phyloP scores from a whole-genome alignment of 2,329 filamentous ascomycete genomes.

The Aspergillus bombycis region DNA sequence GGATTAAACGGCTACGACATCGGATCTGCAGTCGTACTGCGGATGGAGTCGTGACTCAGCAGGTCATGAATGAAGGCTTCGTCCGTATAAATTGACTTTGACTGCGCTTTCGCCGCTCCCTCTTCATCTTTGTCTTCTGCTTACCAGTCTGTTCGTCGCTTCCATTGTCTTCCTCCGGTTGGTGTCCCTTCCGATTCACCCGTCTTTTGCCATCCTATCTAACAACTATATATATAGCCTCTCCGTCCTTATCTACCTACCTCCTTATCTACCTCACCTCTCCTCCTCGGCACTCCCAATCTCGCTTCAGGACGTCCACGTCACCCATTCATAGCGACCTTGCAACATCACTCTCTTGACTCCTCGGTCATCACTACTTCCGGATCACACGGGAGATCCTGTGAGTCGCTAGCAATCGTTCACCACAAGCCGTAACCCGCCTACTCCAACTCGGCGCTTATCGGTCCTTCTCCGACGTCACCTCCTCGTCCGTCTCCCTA shows the following conservation, averaged over 20 bases:
- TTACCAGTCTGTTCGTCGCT: background rate
- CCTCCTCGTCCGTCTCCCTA: conserved; percentile 10
- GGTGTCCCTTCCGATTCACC: conserved; percentile 8
- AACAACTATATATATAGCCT: conserved; percentile 11
- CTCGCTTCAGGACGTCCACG: background rate
- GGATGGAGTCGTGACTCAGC: conserved; percentile 20
- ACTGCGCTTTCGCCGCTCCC: conserved; percentile 21
- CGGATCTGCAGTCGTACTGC: conserved; percentile 15
- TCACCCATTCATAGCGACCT: background rate
- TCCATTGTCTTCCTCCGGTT: conserved; percentile 12
- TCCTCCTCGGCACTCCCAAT: background rate
- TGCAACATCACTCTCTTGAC: background rate
- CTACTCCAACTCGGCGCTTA: conserved; percentile 11
- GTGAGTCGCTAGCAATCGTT: conserved; percentile 3
- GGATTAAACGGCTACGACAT: conserved; percentile 13
- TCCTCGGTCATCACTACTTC: background rate
- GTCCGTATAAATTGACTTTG: conserved; percentile 29
- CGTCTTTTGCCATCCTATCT: background rate
- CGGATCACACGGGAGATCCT: background rate
- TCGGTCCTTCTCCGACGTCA: conserved; percentile 18
- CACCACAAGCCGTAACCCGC: background rate
- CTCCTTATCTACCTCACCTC: conserved; percentile 9
- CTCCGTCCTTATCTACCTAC: conserved; percentile 11
- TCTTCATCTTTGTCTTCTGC: conserved; percentile 7
- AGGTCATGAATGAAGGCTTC: conserved; percentile 17